Evolutionary conservation across 257 asterid genomes (phyloP).

Genomic region (Nicotiana tomentosiformis): DNA sequence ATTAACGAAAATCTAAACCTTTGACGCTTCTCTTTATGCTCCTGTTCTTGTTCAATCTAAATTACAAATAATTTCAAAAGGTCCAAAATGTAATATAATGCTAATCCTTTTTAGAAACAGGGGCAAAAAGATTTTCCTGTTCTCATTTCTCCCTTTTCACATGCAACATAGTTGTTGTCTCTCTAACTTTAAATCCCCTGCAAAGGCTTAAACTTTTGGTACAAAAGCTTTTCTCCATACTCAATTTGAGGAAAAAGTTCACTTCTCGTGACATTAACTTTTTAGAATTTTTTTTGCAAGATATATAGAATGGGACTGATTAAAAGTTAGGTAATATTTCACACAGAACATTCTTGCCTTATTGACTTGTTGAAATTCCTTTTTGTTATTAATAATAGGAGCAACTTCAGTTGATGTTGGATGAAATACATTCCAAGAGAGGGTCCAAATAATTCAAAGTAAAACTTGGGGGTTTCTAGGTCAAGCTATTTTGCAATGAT

Average conservation of each 20-base stretch:
- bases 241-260: background rate
- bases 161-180: background rate
- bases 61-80: background rate
- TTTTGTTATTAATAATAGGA: background rate
- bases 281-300: background rate
- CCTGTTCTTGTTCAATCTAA: no score
- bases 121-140: background rate
- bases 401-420: constrained; percentile 1
- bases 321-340: constrained; percentile 5
- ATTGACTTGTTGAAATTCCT: background rate
- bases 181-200: background rate
- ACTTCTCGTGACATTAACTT: background rate
- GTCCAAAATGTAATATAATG: background rate
- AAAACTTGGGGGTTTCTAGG: background rate
- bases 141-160: background rate
- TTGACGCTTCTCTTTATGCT: no score
- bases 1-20: no score
- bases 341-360: background rate
- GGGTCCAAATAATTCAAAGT: background rate
- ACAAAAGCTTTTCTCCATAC: background rate
- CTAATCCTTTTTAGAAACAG: background rate
- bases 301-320: background rate
- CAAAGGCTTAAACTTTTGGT: background rate
- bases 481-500: constrained; percentile 1
- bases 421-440: background rate